These are phyloP conservation scores for Vararia minispora DNA, from an alignment of 768 basidiomycete genomes.

Conservation along the genomic window DNA sequence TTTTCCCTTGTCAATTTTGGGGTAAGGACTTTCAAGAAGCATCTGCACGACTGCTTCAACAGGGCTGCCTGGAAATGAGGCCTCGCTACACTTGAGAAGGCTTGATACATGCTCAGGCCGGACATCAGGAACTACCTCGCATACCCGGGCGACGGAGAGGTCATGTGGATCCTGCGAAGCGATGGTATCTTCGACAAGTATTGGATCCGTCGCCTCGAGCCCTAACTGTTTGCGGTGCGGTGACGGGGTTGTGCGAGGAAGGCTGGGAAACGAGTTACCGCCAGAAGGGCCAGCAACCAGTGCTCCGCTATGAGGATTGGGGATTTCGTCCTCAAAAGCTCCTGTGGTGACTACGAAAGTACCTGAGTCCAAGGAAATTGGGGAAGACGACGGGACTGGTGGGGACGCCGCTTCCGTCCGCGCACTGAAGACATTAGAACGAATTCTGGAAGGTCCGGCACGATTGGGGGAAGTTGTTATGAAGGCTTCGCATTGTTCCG, in stretches of 20 bases:
- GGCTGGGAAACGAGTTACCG: not conserved
- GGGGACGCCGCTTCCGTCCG: too few relatives aligned
- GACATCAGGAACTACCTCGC: conserved; percentile 67
- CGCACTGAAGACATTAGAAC: too few relatives aligned
- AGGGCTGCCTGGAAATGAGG: conserved; percentile 25
- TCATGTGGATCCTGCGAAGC: conserved; percentile 12
- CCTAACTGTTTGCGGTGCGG: not conserved
- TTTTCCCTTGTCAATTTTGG: conserved; percentile 36
- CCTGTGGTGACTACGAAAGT: too few relatives aligned
- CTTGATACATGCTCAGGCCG: conserved; percentile 38
- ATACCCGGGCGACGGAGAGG: conserved; percentile 33
- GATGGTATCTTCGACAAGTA: not conserved
- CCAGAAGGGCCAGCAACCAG: not conserved
- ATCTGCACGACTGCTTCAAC: conserved; percentile 45
- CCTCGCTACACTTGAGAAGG: conserved; percentile 35
- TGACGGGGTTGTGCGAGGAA: not conserved
- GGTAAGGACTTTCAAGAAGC: conserved; percentile 59
- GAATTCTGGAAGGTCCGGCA: too few relatives aligned
- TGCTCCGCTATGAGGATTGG: not conserved
- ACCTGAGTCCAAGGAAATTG: too few relatives aligned
- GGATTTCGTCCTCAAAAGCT: too few relatives aligned
- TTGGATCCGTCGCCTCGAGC: not conserved
- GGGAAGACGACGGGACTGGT: too few relatives aligned
- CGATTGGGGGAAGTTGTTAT: not conserved
- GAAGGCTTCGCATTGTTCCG: not conserved